Evolutionary conservation across 371 early-diverging fungal genomes (phyloP), one percentile per base, ranked within the genome.

Genomic region (Zychaea mexicana): DNA sequence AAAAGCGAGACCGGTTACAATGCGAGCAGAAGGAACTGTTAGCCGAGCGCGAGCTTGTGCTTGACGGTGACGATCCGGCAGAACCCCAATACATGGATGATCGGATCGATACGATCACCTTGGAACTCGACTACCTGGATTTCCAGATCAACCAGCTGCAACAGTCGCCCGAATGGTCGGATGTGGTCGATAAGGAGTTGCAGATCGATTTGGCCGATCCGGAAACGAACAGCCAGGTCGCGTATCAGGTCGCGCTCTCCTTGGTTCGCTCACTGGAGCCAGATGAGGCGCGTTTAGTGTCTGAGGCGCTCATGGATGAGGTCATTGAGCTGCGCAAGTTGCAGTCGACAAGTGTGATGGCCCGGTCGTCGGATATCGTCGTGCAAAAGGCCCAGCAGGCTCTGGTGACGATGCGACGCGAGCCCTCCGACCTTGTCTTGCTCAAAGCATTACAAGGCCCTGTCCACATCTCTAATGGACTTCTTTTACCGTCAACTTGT

Each of bases 71-170:
- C 9, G 70, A 28, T 64, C 69, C 72, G 72, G 64, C 80, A 7
- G 69, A 77, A 19, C 73, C 78, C 4, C 76, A 76, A 36, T 90
- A 92, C 71, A 90, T 92, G 90, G 92, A 93, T 62, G 94, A 93
- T 46, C 88, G 93, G 4, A 82, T 96, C 30, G 88, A 72, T 46
- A 31, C 63, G 5, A 76, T 77, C 13, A 77, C 73, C 8, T 12
- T 69, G 3, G 63, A 76, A 27, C 26, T 75, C 6, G 73, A 77
- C 36, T 60, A 57, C 6, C 38, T 74, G 2, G 62, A 65, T 9
- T 65, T 71, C 17, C 69, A 73, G 13, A 58, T 73, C 0, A 21
- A 30, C 2, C 27, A 57, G 21, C 42, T 61, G 24, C 55, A 57
- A 27, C 47, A 63, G 13, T 57, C 52, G 26, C 57, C 39, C 36